Conservation (phyloP, 2,329 filamentous ascomycete species). For the Botrytis fabae region DNA sequence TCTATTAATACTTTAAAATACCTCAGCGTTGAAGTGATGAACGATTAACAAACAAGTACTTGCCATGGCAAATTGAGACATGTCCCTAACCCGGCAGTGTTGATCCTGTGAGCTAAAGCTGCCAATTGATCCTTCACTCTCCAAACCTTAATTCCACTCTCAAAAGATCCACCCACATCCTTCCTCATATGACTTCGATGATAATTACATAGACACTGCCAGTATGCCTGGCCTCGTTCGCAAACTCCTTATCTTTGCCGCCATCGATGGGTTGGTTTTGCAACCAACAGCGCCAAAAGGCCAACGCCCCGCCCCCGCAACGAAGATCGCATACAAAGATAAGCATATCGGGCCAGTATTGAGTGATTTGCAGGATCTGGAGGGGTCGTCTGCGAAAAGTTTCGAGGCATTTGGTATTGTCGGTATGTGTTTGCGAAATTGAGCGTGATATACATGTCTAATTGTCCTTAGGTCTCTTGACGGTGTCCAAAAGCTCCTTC, state of each 20-base stretch:
- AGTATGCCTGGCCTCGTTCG: conserved; percentile 42
- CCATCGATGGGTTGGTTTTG: conserved; percentile 41
- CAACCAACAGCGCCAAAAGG: conserved; percentile 39
- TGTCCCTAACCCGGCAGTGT: neutral
- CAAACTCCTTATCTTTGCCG: conserved; percentile 41
- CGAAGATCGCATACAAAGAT: conserved; percentile 40
- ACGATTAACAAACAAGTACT: neutral
- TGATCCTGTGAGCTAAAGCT: conserved; percentile 20
- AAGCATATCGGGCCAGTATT: conserved; percentile 32
- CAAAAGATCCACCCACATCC: neutral
- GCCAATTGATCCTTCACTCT: conserved; percentile 4
- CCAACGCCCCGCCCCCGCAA: conserved; percentile 35
- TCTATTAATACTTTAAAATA: neutral
- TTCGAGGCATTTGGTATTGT: conserved; percentile 43
- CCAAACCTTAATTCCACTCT: conserved; percentile 13
- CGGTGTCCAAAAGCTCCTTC: conserved; percentile 77
- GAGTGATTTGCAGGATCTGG: conserved; percentile 27
- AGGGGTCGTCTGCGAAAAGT: conserved; percentile 28
- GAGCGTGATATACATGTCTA: conserved; percentile 12
- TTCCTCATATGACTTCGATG: conserved; percentile 26
- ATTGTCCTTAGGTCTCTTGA: conserved; percentile 68
- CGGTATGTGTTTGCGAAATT: conserved; percentile 35
- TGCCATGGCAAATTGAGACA: neutral
- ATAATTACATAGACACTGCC: conserved; percentile 27
- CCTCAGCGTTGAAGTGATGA: neutral